Base-by-base conservation (phyloP, 768 basidiomycete genomes). In the Lactifluus pinguis region DNA sequence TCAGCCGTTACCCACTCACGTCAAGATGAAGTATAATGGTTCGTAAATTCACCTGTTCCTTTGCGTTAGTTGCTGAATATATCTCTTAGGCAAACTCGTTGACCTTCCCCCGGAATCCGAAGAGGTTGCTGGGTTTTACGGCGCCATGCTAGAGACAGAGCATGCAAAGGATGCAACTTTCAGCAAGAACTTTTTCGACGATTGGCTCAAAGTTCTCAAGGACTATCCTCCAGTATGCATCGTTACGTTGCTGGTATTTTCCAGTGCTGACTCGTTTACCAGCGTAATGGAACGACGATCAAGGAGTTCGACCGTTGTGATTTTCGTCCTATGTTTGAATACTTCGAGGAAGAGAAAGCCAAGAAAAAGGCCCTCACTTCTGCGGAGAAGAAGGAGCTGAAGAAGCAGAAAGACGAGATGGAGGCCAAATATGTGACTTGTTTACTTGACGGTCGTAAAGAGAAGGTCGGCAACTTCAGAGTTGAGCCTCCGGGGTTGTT, bases 401-500 rank as follows among this genome's bases (percentile, higher is more conserved):
- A 98, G 78, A 88, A 87, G 67, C 80, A 79, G 57, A 92, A 86
- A 72, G 95, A 98, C 57, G 82, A 83, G 32, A 69, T 85, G 61
- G 97, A 98, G 73, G 84, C 83, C 52, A 88, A 87, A 64, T 98
- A 94, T 73, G 83, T 82, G 21, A 80, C 81, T 29, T 98, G 95
- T 73, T 69, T 86, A n/a, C 82, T 99, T 38, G 93, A 99, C 69
- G 95, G 95, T 13, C 86, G 95, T 55, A 95, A 93, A 75, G 97
- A 99, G 77, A 98, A 98, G 72, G 83, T 98, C 51, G 97, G 97
- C 42, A 99, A 98, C 76, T 98, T 98, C 79, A 82, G 94, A 66
- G 86, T 98, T 54, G 97, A 99, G 79, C 97, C 97, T 71, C 97
- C 97, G 30, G 95, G 95, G n/a, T 76, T 98, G 53, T 99, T 98